Percentiles rank a stretch among this genome's conserved stretches.
Conservation (phyloP, 2,329 filamentous ascomycete species). For the Stemphylium vesicarium region DNA sequence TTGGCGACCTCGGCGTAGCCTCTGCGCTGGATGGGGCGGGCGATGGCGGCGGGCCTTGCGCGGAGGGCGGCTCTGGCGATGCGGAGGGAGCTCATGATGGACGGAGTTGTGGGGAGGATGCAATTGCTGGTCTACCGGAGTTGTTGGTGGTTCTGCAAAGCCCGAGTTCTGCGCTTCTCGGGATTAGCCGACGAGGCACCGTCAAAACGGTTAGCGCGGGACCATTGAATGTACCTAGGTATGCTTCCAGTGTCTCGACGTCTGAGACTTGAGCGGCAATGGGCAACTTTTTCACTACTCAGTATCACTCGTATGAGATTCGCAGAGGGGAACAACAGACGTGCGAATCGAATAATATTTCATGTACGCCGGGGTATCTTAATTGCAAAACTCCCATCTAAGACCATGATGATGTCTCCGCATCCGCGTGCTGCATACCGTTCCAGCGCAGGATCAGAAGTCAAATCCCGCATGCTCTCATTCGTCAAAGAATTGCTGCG, state of each 20-base stretch:
- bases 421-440: not conserved
- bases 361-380: constrained; percentile 32
- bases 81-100: constrained; percentile 89
- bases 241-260: not conserved
- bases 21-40: constrained; percentile 80
- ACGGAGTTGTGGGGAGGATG: constrained; percentile 44
- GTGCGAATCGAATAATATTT: not conserved
- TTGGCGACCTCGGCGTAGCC: constrained; percentile 73
- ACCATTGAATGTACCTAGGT: not conserved
- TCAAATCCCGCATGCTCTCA: constrained; percentile 8
- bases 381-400: constrained; percentile 33
- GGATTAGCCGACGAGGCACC: constrained; percentile 22
- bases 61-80: constrained; percentile 88
- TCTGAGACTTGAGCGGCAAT: not conserved
- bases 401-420: not conserved
- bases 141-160: constrained; percentile 35
- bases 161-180: constrained; percentile 37
- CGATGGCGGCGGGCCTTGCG: constrained; percentile 76
- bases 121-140: constrained; percentile 46
- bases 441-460: not conserved
- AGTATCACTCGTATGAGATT: not conserved
- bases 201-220: constrained; percentile 6
- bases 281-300: not conserved
- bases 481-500: constrained; percentile 47
- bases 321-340: not conserved